Evolutionary conservation across 306 rosid genomes (phyloP), one percentile per base, ranked within the genome.

Genomic region (Gillenia trifoliata): DNA sequence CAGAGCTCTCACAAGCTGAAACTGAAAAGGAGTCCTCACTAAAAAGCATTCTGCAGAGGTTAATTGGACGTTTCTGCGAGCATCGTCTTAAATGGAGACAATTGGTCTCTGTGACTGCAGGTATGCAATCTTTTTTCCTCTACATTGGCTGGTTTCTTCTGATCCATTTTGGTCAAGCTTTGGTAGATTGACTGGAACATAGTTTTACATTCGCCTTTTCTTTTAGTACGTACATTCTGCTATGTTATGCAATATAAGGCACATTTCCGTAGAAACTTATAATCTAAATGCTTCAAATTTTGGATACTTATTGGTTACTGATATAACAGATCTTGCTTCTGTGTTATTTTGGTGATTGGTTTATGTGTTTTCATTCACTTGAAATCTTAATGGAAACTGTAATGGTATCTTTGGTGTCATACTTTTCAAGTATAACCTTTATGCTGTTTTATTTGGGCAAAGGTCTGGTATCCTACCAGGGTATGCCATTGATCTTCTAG

Each of bases 31-130:
- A 94, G 61, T 84, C 93, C 82, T 79, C 83, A 41, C 82, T 94
- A 71, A 94, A 81, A 86, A 90, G 78, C 85, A 90, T 90, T 72
- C 70, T 92, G 78, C 93, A 92, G 80, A 94, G 97, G 76, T 80
- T 90, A 74, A 83, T 90, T 78, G 85, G 89, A 76, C 85, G 80
- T 38, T 94, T 92, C 79, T 85, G 97, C 55, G 91, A 90, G 84
- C 90, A 89, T 85, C 96, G 86, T 77, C 79, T 83, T 29, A 85
- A 81, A 77, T 92, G 99, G 99, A 94, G 92, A 76, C 92, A 88
- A 71, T 80, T 92, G 79, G 93, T 89, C 72, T 87, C 95, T 81
- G 77, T 88, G 45, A 89, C 90, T 78, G 95, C 97, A 76, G 97
- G 99, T 90, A 83, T 75, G 60, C 63, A 40, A 43, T 38, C 61